phyloP scores from a whole-genome alignment of 148 eudicot species.

The Gaultheria prostrata region DNA sequence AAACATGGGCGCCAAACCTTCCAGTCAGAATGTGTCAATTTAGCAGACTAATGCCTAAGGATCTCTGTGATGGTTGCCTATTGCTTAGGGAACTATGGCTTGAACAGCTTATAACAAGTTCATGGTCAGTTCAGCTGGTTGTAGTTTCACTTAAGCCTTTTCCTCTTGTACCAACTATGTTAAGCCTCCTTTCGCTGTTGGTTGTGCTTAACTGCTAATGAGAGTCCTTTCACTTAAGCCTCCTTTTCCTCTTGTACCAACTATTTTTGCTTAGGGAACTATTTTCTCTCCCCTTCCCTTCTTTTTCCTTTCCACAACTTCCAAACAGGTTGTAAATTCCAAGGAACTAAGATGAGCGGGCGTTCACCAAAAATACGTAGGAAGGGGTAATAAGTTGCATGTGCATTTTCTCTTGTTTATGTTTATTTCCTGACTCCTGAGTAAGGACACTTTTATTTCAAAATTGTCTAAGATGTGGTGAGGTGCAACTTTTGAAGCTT shows the following conservation, averaged over 20 bases:
- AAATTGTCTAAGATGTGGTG: neutral
- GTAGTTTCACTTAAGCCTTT: too few species aligned
- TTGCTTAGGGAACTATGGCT: too few species aligned
- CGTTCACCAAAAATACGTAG: too few species aligned
- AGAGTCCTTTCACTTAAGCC: neutral
- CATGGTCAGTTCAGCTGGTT: neutral
- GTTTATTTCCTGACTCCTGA: neutral
- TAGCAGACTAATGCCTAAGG: neutral
- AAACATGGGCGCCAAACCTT: neutral
- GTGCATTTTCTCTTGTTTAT: conserved; percentile 7
- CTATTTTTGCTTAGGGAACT: too few species aligned
- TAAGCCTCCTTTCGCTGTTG: neutral
- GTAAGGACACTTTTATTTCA: neutral
- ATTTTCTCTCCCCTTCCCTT: too few species aligned
- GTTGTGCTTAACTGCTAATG: neutral
- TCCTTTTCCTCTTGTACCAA: too few species aligned
- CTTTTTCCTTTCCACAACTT: neutral
- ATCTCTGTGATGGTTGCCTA: neutral
- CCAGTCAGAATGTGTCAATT: neutral
- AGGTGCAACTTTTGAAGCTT: neutral
- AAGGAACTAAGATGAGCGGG: neutral
- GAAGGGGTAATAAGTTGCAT: neutral
- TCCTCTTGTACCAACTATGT: neutral
- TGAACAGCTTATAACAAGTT: neutral
- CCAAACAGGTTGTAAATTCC: neutral